Evolutionary conservation across 305 asterid genomes (phyloP), one percentile per base, ranked within the genome.

Genomic region (Stenogyne calaminthoides): DNA sequence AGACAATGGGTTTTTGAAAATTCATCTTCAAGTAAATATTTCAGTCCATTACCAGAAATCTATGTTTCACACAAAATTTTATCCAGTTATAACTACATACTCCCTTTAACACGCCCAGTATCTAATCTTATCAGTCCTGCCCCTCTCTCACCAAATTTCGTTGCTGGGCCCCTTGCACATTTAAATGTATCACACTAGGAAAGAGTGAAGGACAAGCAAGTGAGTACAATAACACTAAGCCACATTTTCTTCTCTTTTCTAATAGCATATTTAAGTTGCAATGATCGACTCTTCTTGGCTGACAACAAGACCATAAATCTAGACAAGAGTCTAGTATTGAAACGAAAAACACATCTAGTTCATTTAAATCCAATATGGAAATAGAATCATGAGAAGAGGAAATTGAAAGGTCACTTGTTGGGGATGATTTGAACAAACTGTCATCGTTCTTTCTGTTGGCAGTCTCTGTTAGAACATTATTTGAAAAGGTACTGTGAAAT

Each of bases 31-130:
- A 16, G 56, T 47, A 77, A n/a, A 44, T 9, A 22, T 7, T 9
- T 19, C 18, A 29, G 14, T 51, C 46, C 55, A 76, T 32, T 37
- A 36, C 64, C 64, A 55, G 15, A 68, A 49, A 46, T 40, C 66
- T 60, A 16, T 64, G 20, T 19, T 54, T 49, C 29, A 25, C 65
- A 25, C 55, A 44, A 66, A 14, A 36, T 8, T 16, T 61, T 20
- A 9, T 37, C 46, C 57, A 9, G 10, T 16, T 18, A 15, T 6
- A 27, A 59, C 61, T 71, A 64, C 39, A 9, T 72, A 47, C 32
- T 29, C 62, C 54, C 9, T 29, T 39, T 16, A 32, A 20, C 64
- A 25, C 18, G 16, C 22, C 51, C 62, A 36, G 49, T 16, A 19
- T 32, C 72, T 54, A 42, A 37, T 29, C 58, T 54, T 37, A 34